Percentiles rank a stretch among this genome's conserved stretches.
These are phyloP conservation scores for Cladosporium sp. DNA, from an alignment of 2,329 filamentous ascomycete genomes.

Conservation along the genomic window DNA sequence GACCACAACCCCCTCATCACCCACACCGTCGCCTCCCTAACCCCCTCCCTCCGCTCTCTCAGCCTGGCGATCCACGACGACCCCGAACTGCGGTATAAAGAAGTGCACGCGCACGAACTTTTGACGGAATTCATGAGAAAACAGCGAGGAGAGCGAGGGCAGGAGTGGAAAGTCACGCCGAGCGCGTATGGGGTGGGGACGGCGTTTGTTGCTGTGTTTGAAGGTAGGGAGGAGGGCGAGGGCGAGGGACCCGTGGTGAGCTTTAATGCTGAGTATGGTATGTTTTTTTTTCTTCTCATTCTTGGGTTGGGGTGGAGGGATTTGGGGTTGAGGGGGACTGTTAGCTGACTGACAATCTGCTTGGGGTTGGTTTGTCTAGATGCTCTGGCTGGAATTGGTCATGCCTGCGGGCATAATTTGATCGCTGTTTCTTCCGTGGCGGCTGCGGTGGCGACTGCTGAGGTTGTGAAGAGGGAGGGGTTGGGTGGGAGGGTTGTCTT, in stretches of 20 bases:
- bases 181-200: conserved; percentile 48
- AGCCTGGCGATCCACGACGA: conserved; percentile 51
- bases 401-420: conserved; percentile 43
- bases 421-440: conserved; percentile 10
- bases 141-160: conserved; percentile 33
- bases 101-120: conserved; percentile 48
- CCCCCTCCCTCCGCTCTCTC: conserved; percentile 40
- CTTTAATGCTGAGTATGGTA: conserved; percentile 44
- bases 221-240: conserved; percentile 39
- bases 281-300: conserved; percentile 43
- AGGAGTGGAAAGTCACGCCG: conserved; percentile 1
- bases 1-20: conserved; percentile 28
- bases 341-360: no score
- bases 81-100: conserved; percentile 47
- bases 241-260: conserved; percentile 33
- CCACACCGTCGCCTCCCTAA: conserved; percentile 38
- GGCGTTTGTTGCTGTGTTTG: conserved; percentile 50
- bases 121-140: conserved; percentile 46
- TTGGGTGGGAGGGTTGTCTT: conserved; percentile 35
- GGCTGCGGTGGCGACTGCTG: conserved; percentile 22
- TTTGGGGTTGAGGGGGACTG: background rate
- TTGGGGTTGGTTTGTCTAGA: conserved; percentile 24
- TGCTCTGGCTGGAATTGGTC: conserved; percentile 38
- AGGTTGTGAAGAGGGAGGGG: conserved; percentile 26
- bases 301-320: background rate